Evolutionary conservation across 2,329 filamentous ascomycete species (phyloP), one percentile per base, ranked within the genome.

Genomic region (Aspergillus aculeatus): DNA sequence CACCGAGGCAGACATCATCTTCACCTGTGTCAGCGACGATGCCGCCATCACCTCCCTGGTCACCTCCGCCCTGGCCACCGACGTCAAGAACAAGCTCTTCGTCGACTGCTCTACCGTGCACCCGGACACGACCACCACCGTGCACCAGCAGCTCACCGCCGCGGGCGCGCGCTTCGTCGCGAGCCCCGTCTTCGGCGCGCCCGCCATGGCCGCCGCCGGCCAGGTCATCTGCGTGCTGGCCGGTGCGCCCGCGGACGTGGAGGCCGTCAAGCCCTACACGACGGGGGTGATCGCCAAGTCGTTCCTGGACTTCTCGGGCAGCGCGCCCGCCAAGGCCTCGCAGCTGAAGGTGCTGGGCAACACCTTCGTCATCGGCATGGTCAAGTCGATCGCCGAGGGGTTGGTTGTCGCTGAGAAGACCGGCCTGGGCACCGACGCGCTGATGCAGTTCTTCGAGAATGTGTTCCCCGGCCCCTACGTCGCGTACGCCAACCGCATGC

Each of bases 331-430:
- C 2, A 48, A 23, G 11, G 54, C 47, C 3, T 56, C 47, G 14
- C 57, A 50, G 26, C 44, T 29, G 16, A 23, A 56, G 31, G 41
- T 56, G 3, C 54, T 56, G 7, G 54, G 54, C 16, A 50, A 56
- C 23, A 50, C 47, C 0, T 56, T 56, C 21, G 54, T 56, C n/a
- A 23, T 56, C 9, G 31, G 54, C 23, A 56, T 56, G 47, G 47
- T 56, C 0, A 47, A 56, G 29, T 21, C 19, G 5, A 56, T 50
- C 19, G 54, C 47, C 0, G 54, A 56, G 54, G 54, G 54, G 2
- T 10, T 56, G 21, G 54, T 56, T 6, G 54, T 56, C 2, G 47
- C 54, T n/a, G 31, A 60, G 10, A 51, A 70, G 64, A 48, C 29
- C n/a, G 47, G 54, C 1, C 47, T 56, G 21, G 54, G 54, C 19